These are phyloP conservation scores for Fusarium sp. DNA, from an alignment of 2,329 filamentous ascomycete species.

Conservation along the genomic window DNA sequence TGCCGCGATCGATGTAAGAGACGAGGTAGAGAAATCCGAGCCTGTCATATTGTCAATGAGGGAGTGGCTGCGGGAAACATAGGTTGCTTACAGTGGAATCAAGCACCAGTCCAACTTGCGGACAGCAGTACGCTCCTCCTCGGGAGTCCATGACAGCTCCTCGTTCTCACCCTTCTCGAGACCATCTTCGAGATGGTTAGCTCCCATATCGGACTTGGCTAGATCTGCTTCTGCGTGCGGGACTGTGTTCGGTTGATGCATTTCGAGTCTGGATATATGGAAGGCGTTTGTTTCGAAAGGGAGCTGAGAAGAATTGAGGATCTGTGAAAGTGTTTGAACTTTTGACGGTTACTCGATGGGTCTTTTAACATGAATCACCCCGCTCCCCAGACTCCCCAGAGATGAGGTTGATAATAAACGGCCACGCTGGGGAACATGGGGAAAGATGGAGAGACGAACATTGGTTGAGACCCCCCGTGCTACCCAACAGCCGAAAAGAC, in stretches of 20 bases:
- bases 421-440: not conserved
- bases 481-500: not conserved
- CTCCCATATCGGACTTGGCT: not conserved
- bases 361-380: not conserved
- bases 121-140: not conserved
- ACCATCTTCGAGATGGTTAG: not conserved
- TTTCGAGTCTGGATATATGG: not conserved
- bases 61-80: not conserved
- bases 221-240: not conserved
- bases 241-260: not conserved
- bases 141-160: not conserved
- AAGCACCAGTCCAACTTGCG: not conserved
- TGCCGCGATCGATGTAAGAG: constrained; percentile 18
- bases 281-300: not conserved
- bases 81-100: not conserved
- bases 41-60: not conserved
- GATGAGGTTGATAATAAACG: not conserved
- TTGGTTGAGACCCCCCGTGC: not conserved
- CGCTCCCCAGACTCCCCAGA: not conserved
- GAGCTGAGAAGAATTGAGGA: not conserved
- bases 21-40: constrained; percentile 15
- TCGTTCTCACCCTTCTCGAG: not conserved
- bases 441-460: not conserved
- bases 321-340: not conserved
- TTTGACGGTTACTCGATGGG: not conserved